A percentile compares a stretch with the other conserved stretches of the same genome.
Conservation (phyloP, 2,329 filamentous ascomycete genomes). For the Ophiosphaerella narmari region DNA sequence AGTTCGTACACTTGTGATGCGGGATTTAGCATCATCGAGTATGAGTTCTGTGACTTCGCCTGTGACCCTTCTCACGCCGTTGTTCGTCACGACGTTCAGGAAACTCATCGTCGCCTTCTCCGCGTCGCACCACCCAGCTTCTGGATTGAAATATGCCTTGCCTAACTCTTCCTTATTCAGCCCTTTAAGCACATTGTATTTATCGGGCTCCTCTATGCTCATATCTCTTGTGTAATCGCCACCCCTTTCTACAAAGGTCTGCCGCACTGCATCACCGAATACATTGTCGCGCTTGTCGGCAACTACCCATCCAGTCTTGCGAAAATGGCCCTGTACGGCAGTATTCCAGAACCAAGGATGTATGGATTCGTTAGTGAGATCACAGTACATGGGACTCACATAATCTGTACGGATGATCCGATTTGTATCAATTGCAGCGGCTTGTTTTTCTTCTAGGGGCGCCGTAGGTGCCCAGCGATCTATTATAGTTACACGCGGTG, state of each 20-base stretch:
- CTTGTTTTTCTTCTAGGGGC: constrained; percentile 52
- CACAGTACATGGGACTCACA: constrained; percentile 60
- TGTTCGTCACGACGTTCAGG: constrained; percentile 49
- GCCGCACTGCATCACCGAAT: constrained; percentile 57
- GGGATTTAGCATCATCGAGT: constrained; percentile 36
- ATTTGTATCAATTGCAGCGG: constrained; percentile 64
- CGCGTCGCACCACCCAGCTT: constrained; percentile 61
- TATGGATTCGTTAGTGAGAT: constrained; percentile 51
- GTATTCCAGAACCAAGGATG: constrained; percentile 49
- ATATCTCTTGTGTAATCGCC: constrained; percentile 47
- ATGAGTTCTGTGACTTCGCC: constrained; percentile 54
- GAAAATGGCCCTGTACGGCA: constrained; percentile 50
- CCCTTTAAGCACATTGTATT: constrained; percentile 47
- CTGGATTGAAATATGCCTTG: constrained; percentile 55
- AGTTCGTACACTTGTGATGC: constrained; percentile 53
- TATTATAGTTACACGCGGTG: constrained; percentile 42
- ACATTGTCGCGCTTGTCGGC: constrained; percentile 55
- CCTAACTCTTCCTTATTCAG: constrained; percentile 19
- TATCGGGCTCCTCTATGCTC: constrained; percentile 46
- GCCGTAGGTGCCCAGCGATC: constrained; percentile 31
- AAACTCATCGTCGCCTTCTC: constrained; percentile 52
- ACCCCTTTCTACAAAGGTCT: constrained; percentile 55
- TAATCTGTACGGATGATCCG: constrained; percentile 67
- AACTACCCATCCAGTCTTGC: constrained; percentile 64
- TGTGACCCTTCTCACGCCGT: constrained; percentile 53